Evolutionary conservation across 306 rosid species (phyloP).

Genomic region (Trifolium dubium): DNA sequence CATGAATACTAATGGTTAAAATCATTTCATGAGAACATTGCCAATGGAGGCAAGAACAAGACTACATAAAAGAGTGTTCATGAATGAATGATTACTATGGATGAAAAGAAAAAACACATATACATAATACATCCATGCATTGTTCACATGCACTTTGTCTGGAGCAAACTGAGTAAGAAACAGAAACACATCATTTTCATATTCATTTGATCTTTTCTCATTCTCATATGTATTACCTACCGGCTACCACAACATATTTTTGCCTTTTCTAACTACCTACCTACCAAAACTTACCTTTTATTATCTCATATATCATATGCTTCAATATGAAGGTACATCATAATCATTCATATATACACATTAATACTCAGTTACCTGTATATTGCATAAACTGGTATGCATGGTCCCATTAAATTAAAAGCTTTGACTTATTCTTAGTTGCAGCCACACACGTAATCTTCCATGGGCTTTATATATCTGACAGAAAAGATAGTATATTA

Average conservation of each 20-base stretch:
- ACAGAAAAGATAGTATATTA: not conserved
- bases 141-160: not conserved
- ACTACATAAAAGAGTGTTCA: too few species aligned
- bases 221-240: too few species aligned
- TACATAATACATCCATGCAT: not conserved
- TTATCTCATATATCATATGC: not conserved
- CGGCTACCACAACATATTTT: too few species aligned
- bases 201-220: not conserved
- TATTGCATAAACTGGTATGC: not conserved
- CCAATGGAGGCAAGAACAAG: not conserved
- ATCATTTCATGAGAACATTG: not conserved
- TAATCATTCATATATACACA: too few species aligned
- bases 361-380: not conserved
- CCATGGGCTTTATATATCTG: not conserved
- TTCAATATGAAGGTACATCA: not conserved
- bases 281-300: not conserved
- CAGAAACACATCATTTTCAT: not conserved
- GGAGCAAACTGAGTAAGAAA: not conserved
- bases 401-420: not conserved
- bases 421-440: not conserved
- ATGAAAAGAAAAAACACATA: not conserved
- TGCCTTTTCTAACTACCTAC: not conserved
- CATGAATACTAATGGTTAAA: not conserved
- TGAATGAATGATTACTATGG: not conserved
- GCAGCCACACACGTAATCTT: not conserved